These are phyloP conservation scores for Prunus campanulata DNA, from an alignment of 306 rosid genomes.

Conservation along the genomic window DNA sequence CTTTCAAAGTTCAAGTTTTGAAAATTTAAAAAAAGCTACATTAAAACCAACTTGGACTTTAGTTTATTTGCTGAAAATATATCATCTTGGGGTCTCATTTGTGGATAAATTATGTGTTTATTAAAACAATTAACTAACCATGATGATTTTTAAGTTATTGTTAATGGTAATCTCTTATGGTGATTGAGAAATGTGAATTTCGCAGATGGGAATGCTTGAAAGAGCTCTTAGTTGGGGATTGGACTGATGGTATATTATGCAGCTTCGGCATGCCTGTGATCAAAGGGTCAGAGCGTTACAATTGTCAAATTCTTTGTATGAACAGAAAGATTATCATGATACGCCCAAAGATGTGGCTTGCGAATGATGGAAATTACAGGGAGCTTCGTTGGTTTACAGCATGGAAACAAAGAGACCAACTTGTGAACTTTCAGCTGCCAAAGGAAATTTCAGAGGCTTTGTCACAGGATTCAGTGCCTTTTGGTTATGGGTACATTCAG, in stretches of 20 bases:
- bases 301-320: conserved; percentile 76
- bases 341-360: conserved; percentile 91
- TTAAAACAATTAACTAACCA: neutral
- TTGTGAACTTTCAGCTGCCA: conserved; percentile 78
- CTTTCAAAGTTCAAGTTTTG: neutral
- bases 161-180: neutral
- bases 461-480: conserved; percentile 67
- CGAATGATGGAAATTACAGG: conserved; percentile 95
- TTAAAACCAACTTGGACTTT: neutral
- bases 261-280: conserved; percentile 96
- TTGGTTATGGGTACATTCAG: conserved; percentile 87
- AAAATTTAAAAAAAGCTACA: neutral
- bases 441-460: conserved; percentile 58
- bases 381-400: conserved; percentile 98
- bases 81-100: neutral
- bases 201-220: conserved; percentile 96
- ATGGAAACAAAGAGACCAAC: conserved; percentile 75
- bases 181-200: conserved; percentile 3
- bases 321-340: conserved; percentile 82
- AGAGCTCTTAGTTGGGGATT: conserved; percentile 70
- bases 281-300: conserved; percentile 83
- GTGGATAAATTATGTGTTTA: neutral
- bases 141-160: neutral
- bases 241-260: conserved; percentile 87
- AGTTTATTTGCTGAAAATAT: too few relatives aligned